These are phyloP conservation scores for Debaryomyces coudertii DNA, from an alignment of 1,139 yeast species.

Conservation along the genomic window DNA sequence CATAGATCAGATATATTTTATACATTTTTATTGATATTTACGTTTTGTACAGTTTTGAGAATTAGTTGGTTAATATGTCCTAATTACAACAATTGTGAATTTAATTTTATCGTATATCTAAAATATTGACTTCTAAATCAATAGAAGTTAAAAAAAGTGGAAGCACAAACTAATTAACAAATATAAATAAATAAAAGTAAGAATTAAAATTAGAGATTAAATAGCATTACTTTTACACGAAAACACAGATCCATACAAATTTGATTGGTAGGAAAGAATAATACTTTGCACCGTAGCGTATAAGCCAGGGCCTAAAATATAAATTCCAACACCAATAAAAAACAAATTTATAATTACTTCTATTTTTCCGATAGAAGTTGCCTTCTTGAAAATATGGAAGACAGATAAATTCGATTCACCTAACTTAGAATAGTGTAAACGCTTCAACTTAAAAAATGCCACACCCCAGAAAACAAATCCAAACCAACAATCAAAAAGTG, in stretches of 20 bases:
- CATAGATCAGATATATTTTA: not conserved
- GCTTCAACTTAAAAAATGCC: slow-evolving; percentile 52
- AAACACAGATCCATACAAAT: slow-evolving; percentile 52
- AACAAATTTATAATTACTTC: slow-evolving; percentile 39
- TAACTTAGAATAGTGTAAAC: slow-evolving; percentile 27
- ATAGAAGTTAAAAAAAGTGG: not conserved
- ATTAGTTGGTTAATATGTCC: not conserved
- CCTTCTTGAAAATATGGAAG: slow-evolving; percentile 22
- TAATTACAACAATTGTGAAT: not conserved
- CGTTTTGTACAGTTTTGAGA: not conserved
- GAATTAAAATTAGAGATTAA: slow-evolving; percentile 10
- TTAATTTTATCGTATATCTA: slow-evolving; percentile 2
- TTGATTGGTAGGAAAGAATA: slow-evolving; percentile 48
- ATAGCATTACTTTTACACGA: slow-evolving; percentile 51
- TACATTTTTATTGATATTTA: not conserved
- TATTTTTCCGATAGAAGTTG: slow-evolving; percentile 26
- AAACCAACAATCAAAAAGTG: slow-evolving; percentile 66
- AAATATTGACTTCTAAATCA: not conserved
- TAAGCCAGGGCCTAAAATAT: slow-evolving; percentile 61
- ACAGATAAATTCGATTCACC: slow-evolving; percentile 16
- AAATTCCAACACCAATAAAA: slow-evolving; percentile 50
- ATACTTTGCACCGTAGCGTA: slow-evolving; percentile 60
- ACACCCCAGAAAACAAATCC: slow-evolving; percentile 71
- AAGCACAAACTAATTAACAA: not conserved
- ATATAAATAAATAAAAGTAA: slow-evolving; percentile 4